A percentile compares a stretch with the other conserved stretches of the same genome.
Conservation (phyloP, 1,284 basidiomycete species). For the Inonotus hispidus region DNA sequence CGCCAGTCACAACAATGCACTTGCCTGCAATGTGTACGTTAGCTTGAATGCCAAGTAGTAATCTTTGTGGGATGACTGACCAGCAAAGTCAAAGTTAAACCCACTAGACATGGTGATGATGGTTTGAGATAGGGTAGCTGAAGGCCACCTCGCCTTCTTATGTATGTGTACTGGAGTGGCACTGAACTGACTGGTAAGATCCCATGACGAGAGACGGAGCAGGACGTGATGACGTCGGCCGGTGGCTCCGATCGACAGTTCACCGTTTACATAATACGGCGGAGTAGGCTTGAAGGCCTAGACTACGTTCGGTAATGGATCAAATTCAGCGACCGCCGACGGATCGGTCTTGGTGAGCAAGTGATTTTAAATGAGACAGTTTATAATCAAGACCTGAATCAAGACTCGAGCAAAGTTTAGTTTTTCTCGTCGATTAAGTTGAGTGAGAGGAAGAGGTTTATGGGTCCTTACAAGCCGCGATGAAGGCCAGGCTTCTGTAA, state of each 20-base stretch:
- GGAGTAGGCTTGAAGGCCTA: no score
- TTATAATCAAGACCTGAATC: no score
- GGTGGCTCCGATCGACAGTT: neutral
- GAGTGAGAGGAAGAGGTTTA: no score
- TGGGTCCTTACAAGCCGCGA: no score
- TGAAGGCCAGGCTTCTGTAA: no score
- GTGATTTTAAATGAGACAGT: no score
- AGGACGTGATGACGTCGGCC: neutral
- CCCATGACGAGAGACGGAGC: neutral
- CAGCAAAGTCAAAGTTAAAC: slow-evolving; percentile 6
- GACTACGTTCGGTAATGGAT: no score
- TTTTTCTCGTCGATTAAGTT: no score
- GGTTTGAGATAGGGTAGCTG: neutral
- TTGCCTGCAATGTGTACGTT: slow-evolving; percentile 21
- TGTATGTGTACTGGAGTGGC: neutral
- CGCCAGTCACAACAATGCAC: slow-evolving; percentile 35
- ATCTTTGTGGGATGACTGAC: neutral
- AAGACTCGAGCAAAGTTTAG: no score
- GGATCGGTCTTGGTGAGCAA: no score
- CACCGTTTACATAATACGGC: no score
- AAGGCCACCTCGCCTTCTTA: neutral
- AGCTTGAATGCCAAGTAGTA: neutral
- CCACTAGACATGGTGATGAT: slow-evolving; percentile 2
- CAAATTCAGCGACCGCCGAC: no score
- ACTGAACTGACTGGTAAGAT: neutral